Evolutionary conservation across 2,329 filamentous ascomycete species (phyloP), one percentile per base, ranked within the genome.

Genomic region (Calonectria pseudoreteaudii): DNA sequence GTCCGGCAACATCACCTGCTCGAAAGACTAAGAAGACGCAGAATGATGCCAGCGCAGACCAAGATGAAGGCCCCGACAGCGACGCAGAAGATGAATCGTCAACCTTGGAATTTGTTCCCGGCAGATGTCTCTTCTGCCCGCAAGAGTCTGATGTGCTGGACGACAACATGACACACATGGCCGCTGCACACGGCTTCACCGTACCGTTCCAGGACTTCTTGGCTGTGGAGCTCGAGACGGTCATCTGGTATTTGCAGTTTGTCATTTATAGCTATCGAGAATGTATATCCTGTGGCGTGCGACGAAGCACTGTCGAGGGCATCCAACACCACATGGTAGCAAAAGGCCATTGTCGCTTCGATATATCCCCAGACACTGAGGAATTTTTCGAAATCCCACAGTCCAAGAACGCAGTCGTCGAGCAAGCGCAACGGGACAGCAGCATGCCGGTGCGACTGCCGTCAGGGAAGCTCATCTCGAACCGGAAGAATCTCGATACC

Each of bases 271-370:
- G 81, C 0, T 90, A 89, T 71, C 82, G 83, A 38, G 88, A 90
- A 77, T 91, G 89, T 73, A 83, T 91, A 34, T 84, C 84, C 23
- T 91, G 90, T 76, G 86, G 86, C 0, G 86, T 84, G 5, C 81
- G 85, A 41, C 84, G 87, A 36, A 79, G 79, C 2, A 87, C 86
- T 0, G 81, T 84, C 0, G 83, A 88, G 66, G 89, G 85, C 0
- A 84, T 87, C 0, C 87, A 88, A 66, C 87, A 89, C 36, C 90
- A 90, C 74, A 90, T 90, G 88, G 73, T 81, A 0, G 85, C 83
- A 10, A 90, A 88, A 50, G 85, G 87, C 0, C 88, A 90, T 73
- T 90, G 88, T 75, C 85, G 81, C 6, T 84, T 89, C 47, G 81
- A 87, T n/a, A 77, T 86, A 0, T 67, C 80, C n/a, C 81, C 83